A percentile compares a stretch with the other conserved stretches of the same genome.
Conservation (phyloP, 106 monocot genomes). For the Iris macrosiphon region DNA sequence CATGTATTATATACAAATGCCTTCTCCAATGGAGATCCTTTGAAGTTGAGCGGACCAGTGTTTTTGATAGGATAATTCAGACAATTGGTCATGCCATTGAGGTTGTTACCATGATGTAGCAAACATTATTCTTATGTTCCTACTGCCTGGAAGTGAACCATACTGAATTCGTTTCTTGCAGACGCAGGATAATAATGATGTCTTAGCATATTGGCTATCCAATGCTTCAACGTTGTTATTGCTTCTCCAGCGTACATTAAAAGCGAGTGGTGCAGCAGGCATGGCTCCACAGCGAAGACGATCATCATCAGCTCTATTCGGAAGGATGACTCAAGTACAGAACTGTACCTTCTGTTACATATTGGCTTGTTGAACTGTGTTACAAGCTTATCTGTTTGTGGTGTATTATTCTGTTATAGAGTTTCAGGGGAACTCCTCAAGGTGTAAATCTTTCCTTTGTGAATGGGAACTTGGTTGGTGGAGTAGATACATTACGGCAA, state of each 20-base stretch:
- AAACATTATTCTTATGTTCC: slow-evolving; percentile 6
- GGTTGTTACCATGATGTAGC: slow-evolving; percentile 29
- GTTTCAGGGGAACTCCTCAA: slow-evolving; percentile 86
- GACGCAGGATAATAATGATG: slow-evolving; percentile 96
- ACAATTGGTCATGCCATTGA: slow-evolving; percentile 99
- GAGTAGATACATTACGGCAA: slow-evolving; percentile 65
- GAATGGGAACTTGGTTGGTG: slow-evolving; percentile 62
- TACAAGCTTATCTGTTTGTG: not conserved
- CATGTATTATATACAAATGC: slow-evolving; percentile 96
- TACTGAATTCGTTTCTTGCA: no score
- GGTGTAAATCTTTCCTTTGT: slow-evolving; percentile 82
- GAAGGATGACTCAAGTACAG: slow-evolving; percentile 89
- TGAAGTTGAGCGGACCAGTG: slow-evolving; percentile 97
- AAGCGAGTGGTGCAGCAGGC: slow-evolving; percentile 92
- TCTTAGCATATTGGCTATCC: slow-evolving; percentile 96
- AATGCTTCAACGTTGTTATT: slow-evolving; percentile 89
- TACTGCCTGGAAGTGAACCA: no score
- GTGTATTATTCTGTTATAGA: slow-evolving; percentile 35
- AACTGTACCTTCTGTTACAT: no score
- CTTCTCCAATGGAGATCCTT: slow-evolving; percentile 99
- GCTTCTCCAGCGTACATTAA: slow-evolving; percentile 88
- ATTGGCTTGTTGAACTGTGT: not conserved
- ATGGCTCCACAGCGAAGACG: slow-evolving; percentile 83
- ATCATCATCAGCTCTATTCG: slow-evolving; percentile 89
- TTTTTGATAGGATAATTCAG: slow-evolving; percentile 97